Percentiles rank a stretch among this genome's conserved stretches.
Evolutionary conservation across 2,329 filamentous ascomycete genomes (phyloP).

Genomic region (Gnomoniopsis smithogilvyi): DNA sequence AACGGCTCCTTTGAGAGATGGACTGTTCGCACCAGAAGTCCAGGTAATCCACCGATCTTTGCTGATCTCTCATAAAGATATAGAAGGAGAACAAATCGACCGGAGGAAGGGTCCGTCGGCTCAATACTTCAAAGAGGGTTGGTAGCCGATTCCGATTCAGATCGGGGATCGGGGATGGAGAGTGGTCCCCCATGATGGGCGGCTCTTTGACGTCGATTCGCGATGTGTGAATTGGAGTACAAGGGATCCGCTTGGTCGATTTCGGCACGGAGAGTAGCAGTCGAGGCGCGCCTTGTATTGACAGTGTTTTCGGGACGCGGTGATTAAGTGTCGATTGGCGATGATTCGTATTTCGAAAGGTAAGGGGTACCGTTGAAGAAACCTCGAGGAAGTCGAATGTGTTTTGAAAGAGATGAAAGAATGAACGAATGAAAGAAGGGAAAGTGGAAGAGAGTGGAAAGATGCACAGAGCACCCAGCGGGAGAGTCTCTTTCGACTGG

Average conservation of each 20-base stretch:
- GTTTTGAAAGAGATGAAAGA: slow-evolving; percentile 3
- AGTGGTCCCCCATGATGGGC: slow-evolving; percentile 34
- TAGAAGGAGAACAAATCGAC: slow-evolving; percentile 99
- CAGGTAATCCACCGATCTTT: slow-evolving; percentile 94
- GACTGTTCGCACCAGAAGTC: slow-evolving; percentile 80
- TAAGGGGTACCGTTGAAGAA: neutral
- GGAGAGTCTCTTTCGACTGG: slow-evolving; percentile 4
- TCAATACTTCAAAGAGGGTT: slow-evolving; percentile 93
- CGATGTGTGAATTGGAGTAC: neutral
- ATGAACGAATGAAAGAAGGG: neutral
- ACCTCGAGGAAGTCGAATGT: neutral
- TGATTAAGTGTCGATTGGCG: slow-evolving; percentile 2
- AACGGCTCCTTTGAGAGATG: slow-evolving; percentile 3
- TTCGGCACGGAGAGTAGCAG: no score
- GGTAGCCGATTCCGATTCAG: slow-evolving; percentile 78
- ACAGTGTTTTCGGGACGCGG: slow-evolving; percentile 5
- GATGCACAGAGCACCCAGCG: slow-evolving; percentile 9
- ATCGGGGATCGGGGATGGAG: slow-evolving; percentile 56
- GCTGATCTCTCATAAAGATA: slow-evolving; percentile 99
- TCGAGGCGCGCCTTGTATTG: no score
- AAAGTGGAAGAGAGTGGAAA: slow-evolving; percentile 13
- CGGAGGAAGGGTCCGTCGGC: slow-evolving; percentile 87
- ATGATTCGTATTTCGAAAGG: neutral
- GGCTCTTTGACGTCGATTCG: neutral
- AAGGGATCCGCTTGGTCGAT: no score